Evolutionary conservation across 768 basidiomycete species (phyloP).

Genomic region (Collybia sordida): DNA sequence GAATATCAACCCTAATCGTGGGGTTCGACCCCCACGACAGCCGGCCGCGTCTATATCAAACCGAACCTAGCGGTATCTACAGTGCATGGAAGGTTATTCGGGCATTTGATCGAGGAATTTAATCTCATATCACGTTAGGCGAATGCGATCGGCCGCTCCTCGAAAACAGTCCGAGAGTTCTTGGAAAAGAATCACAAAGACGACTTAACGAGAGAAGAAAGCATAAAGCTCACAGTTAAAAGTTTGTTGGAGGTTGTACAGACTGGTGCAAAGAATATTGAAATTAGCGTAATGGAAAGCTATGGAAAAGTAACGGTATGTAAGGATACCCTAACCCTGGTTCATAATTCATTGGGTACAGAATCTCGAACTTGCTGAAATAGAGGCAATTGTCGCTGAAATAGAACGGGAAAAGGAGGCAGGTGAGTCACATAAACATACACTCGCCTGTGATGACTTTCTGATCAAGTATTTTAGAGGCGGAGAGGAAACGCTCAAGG

Average conservation of each 20-base stretch:
- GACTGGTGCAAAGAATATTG: constrained; percentile 99
- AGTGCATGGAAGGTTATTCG: constrained; percentile 91
- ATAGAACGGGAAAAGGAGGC: constrained; percentile 99
- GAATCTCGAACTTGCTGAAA: constrained; percentile 85
- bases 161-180: constrained; percentile 98
- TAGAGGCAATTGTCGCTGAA: constrained; percentile 87
- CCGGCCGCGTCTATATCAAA: constrained; percentile 89
- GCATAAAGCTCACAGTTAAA: constrained; percentile 94
- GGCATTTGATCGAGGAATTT: background rate
- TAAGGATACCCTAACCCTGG: constrained; percentile 1
- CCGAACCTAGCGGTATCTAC: constrained; percentile 97
- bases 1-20: constrained; percentile 94
- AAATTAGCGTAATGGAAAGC: constrained; percentile 96
- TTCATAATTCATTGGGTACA: constrained; percentile 27
- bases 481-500: constrained; percentile 89
- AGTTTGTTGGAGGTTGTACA: constrained; percentile 96
- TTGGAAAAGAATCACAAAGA: constrained; percentile 98
- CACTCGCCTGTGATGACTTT: background rate
- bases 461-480: constrained; percentile 54
- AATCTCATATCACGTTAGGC: constrained; percentile 54
- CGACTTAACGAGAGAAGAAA: constrained; percentile 83
- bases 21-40: constrained; percentile 95
- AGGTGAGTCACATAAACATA: constrained; percentile 44
- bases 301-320: constrained; percentile 90
- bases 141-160: constrained; percentile 96